These are phyloP conservation scores for Globisporangium ultimum DNA, from an alignment of 352 stramenopile species.

Conservation along the genomic window DNA sequence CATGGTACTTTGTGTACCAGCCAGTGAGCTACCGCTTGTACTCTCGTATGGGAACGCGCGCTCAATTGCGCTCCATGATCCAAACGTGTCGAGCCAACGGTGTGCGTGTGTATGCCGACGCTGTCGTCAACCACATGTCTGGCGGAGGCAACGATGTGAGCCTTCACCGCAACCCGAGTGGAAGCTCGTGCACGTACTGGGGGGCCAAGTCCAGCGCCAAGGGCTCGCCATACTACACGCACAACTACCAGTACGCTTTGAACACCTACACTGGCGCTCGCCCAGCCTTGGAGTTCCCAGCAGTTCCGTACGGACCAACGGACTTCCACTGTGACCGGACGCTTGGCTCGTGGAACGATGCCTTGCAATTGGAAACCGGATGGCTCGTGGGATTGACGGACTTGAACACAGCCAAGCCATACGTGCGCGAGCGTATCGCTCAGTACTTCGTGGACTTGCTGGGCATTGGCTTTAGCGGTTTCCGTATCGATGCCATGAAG, in stretches of 20 bases:
- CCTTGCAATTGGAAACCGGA: conserved; percentile 30
- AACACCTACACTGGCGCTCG: conserved; percentile 44
- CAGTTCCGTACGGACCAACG: conserved; percentile 46
- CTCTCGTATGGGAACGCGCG: conserved; percentile 48
- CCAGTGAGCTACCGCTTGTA: conserved; percentile 61
- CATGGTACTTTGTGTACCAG: conserved; percentile 71
- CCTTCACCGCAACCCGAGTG: conserved; percentile 24
- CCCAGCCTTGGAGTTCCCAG: conserved; percentile 52
- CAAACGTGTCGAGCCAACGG: conserved; percentile 59
- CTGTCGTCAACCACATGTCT: conserved; percentile 61
- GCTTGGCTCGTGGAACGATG: conserved; percentile 35
- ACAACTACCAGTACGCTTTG: conserved; percentile 33
- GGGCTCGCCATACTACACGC: conserved; percentile 45
- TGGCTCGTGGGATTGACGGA: conserved; percentile 48
- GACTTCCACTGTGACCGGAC: conserved; percentile 65
- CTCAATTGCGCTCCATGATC: conserved; percentile 57
- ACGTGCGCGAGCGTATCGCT: conserved; percentile 59
- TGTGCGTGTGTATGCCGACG: conserved; percentile 58
- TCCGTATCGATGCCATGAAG: conserved; percentile 65
- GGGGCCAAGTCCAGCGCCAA: conserved; percentile 31
- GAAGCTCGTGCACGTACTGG: conserved; percentile 28
- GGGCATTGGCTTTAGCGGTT: conserved; percentile 62
- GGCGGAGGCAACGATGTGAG: conserved; percentile 42
- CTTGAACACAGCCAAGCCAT: conserved; percentile 55
- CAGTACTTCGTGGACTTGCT: conserved; percentile 73